These are phyloP conservation scores for Apiospora saccharicola DNA, from an alignment of 2,329 filamentous ascomycete genomes.

Conservation along the genomic window DNA sequence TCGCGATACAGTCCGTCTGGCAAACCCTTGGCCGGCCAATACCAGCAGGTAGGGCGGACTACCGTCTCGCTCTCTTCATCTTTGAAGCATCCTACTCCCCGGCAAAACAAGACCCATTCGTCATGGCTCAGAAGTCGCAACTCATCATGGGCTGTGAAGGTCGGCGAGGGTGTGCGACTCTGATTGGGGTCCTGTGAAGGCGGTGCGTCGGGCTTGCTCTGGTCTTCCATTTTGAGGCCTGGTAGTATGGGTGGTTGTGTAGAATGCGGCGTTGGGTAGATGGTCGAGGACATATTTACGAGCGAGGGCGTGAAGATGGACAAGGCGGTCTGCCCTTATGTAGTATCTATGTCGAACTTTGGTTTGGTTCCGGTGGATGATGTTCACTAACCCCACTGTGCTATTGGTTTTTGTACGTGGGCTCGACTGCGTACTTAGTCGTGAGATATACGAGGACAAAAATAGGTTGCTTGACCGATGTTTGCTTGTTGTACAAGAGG, in stretches of 20 bases:
- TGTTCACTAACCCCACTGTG: background rate
- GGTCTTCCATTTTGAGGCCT: constrained; percentile 15
- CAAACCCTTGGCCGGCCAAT: constrained; percentile 57
- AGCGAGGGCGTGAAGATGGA: background rate
- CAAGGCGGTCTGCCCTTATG: background rate
- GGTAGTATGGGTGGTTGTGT: constrained; percentile 14
- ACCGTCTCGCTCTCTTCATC: constrained; percentile 53
- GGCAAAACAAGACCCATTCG: constrained; percentile 57
- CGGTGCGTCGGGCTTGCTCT: background rate
- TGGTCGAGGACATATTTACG: constrained; percentile 25
- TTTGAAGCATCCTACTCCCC: constrained; percentile 54
- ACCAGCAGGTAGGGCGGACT: constrained; percentile 50
- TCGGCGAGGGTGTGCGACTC: constrained; percentile 22
- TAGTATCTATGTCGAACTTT: constrained; percentile 3
- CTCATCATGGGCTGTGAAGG: constrained; percentile 25
- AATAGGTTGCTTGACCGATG: background rate
- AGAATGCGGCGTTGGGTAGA: constrained; percentile 13
- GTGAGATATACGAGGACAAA: background rate
- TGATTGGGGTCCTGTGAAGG: background rate
- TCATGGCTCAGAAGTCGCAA: constrained; percentile 49
- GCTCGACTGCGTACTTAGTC: background rate
- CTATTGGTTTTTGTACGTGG: background rate
- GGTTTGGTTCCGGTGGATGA: constrained; percentile 7
- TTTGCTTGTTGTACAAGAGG: background rate
- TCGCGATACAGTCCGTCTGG: constrained; percentile 58